Conservation (phyloP, 2,329 filamentous ascomycete species). For the Sporothrix variecibatus region DNA sequence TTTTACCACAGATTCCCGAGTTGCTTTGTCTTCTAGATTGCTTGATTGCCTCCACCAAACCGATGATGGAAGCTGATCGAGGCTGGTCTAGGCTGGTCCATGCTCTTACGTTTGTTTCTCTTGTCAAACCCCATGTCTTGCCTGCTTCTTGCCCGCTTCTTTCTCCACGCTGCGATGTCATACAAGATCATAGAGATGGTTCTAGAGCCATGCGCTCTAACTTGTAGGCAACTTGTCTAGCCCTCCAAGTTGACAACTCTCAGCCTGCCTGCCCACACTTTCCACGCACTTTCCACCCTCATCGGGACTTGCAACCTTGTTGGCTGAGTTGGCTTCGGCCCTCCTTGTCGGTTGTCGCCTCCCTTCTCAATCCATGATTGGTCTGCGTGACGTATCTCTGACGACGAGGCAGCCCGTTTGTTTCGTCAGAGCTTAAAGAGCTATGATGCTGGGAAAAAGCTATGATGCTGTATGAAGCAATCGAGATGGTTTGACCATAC, state of each 20-base stretch:
- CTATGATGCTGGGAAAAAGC: neutral
- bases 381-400: constrained; percentile 5
- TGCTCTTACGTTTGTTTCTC: neutral
- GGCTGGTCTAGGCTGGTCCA: neutral
- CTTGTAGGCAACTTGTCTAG: neutral
- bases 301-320: neutral
- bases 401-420: neutral
- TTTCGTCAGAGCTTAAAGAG: neutral
- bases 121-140: neutral
- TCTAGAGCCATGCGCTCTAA: neutral
- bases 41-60: neutral
- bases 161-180: neutral
- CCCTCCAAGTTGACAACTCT: neutral
- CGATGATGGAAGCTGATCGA: neutral
- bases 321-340: neutral
- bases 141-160: neutral
- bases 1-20: too few species aligned
- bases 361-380: neutral
- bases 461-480: neutral
- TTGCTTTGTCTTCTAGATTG: neutral
- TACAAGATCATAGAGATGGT: neutral
- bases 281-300: neutral
- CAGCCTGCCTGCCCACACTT: neutral
- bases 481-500: neutral
- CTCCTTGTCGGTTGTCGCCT: neutral